Base-by-base conservation (phyloP, 2,329 filamentous ascomycete genomes). In the Sphaerulina populicola region DNA sequence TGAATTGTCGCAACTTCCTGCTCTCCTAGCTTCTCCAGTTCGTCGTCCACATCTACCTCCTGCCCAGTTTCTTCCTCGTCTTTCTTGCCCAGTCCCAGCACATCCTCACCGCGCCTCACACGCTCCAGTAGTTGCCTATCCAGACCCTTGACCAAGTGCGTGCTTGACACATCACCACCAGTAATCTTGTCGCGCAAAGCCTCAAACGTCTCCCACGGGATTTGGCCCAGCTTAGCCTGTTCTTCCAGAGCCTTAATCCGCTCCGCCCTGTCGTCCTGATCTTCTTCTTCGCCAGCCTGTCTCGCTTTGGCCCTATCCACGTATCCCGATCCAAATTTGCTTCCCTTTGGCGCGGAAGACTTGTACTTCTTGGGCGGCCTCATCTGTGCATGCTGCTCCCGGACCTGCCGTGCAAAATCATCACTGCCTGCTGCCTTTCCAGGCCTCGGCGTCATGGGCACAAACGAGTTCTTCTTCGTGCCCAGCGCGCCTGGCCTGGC, bases 391-490 rank as follows among this genome's bases (percentile, higher is more conserved):
- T 78, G 81, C 55, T 83, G 79, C 62, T 94, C 88, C 35, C 87
- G 84, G 30, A 94, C 77, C 68, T 96, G 91, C 60, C 83, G 85
- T 18, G 86, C 85, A 68, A 96, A 96, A 50, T 93, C 84, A 48
- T 78, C 72, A 47, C 78, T 77, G 36, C 51, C 56, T 2, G 56
- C 48, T 38, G 74, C 74, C 57, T 73, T 74, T 10, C 89, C 75
- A 21, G 84, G 81, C 45, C 88, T 85, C 11, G 91, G 91, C 43
- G 91, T 96, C 91, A 96, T 96, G 51, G 88, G 88, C 55, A 95
- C 91, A 68, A 67, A 65, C 39, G 57, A 57, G 15, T 56, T 58
- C 40, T 59, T 63, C 52, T 67, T 68, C 11, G 53, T 57, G 30
- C 66, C 65, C n/a, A 68, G 57, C 6, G 61, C 53, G 15, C 56